Evolutionary conservation across 1,284 basidiomycete genomes (phyloP), one percentile per base, ranked within the genome.

Genomic region (Ustilago nuda): DNA sequence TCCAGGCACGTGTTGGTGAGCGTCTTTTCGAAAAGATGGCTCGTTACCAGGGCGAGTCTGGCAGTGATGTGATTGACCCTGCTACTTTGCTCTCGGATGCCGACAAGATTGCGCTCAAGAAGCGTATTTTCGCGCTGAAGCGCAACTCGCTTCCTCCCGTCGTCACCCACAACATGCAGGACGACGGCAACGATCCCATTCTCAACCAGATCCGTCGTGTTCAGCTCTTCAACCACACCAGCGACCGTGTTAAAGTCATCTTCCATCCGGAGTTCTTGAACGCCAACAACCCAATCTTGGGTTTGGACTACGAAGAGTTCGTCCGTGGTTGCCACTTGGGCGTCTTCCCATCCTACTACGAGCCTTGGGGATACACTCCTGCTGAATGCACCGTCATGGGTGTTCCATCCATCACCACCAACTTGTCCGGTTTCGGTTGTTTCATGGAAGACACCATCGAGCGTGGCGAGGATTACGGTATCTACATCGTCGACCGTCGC

Each of bases 361-460:
- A 95, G 87, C 94, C 94, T 4, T 95, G 94, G 94, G 94, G 93
- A 0, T 94, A 83, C 80, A 89, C 89, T n/a, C 89, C 89, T 4
- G 89, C 89, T 61, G 89, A 89, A 83, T 89, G 89, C 86, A 89
- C 89, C 19, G 89, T 90, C 66, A 99, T 99, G 96, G 96, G 96
- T 78, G 94, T 99, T 66, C 96, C 96, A 0, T 94, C 92, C 55
- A 92, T 98, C 73, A 98, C 96, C 33, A 99, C 96, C 66, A 98
- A 99, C 88, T 88, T 99, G 48, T 97, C 94, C 33, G 96, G 96
- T 46, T 97, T 98, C 80, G 95, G 95, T 30, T 98, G 94, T 87
- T 98, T 97, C 89, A 96, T 98, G 93, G 94, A 97, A 87, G 96
- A 99, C 85, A 89, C 97, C n/a, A 95, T 99, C 81, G 96, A 99